Conservation (phyloP, 257 asterid species). For the Verbena officinalis region DNA sequence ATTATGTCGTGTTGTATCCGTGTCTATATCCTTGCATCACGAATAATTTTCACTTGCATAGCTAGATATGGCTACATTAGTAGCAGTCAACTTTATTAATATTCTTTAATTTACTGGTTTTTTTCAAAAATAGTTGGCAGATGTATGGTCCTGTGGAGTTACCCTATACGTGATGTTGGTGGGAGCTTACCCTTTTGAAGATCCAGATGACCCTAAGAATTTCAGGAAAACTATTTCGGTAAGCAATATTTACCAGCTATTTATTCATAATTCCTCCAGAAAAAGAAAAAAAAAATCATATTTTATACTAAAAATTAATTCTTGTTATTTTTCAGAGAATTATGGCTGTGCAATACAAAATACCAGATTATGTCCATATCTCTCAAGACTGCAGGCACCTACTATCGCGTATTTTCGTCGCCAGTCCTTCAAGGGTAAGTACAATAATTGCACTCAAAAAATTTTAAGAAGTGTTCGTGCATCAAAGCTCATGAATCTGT, state of each 20-base stretch:
- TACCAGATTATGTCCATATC: constrained; percentile 56
- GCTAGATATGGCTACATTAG: not conserved
- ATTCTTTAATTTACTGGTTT: not conserved
- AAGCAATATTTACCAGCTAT: not conserved
- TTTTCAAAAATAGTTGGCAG: constrained; percentile 49
- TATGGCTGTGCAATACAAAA: constrained; percentile 49
- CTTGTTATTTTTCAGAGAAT: constrained; percentile 40
- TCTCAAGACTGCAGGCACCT: constrained; percentile 60
- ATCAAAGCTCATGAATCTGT: too few species aligned
- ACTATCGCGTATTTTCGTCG: constrained; percentile 51
- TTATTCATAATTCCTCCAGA: not conserved
- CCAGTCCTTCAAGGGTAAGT: constrained; percentile 44
- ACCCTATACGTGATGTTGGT: constrained; percentile 78
- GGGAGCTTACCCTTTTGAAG: constrained; percentile 83
- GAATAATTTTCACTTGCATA: too few species aligned
- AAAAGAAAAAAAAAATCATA: not conserved
- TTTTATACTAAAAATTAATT: not conserved
- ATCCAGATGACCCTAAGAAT: constrained; percentile 60
- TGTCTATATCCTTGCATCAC: too few species aligned
- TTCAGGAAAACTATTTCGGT: constrained; percentile 68
- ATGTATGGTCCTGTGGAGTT: constrained; percentile 83
- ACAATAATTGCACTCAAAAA: too few species aligned
- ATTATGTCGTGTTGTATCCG: too few species aligned
- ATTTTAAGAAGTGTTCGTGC: too few species aligned
- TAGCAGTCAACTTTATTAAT: not conserved